Base-by-base conservation (phyloP, 164 flowering plant genomes). In the Pachysandra terminalis region DNA sequence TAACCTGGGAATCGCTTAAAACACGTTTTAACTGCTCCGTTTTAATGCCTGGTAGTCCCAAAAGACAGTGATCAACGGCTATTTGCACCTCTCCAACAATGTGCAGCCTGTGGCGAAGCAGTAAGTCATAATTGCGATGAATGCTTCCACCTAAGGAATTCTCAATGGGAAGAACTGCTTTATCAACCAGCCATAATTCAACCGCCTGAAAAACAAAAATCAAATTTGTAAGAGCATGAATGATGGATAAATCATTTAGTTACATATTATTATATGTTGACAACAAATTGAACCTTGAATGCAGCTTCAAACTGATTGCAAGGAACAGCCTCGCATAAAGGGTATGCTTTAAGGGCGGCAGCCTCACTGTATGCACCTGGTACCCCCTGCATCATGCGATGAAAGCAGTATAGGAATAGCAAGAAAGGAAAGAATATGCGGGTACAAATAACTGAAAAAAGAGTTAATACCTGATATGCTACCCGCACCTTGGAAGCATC, bases 61-160 rank as follows among this genome's bases (percentile, higher is more conserved):
- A 37, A 45, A 88, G 89, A 66, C 93, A 85, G 63, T 85, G 89
- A 56, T 83, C 81, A 12, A 86, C 86, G 26, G 49, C 54, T 72
- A 88, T 19, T 74, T 81, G 86, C 58, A 88, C 90, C 69, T 88
- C 93, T 56, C 90, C 87, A 6, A 84, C 90, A 58, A 88, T 88
- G 75, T 88, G 90, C 69, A 88, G 77, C 63, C 89, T 80, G 72
- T 88, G 93, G 22, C 84, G 82, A 59, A 86, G 86, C 40, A 88
- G 86, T 41, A 88, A 73, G 64, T 88, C 93, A 68, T 88, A 86
- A 76, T 86, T 86, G 14, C 86, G 88, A 65, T 85, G 90, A 61
- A 86, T 86, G 75, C 90, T 86, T 37, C 93, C 93, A 59, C 81
- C 93, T 2, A 86, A 77, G 22, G 86, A 79, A 63, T 82, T 88